Evolutionary conservation across 495 filamentous ascomycete genomes (phyloP), one percentile per base, ranked within the genome.

Genomic region (Cladorrhinum samala): DNA sequence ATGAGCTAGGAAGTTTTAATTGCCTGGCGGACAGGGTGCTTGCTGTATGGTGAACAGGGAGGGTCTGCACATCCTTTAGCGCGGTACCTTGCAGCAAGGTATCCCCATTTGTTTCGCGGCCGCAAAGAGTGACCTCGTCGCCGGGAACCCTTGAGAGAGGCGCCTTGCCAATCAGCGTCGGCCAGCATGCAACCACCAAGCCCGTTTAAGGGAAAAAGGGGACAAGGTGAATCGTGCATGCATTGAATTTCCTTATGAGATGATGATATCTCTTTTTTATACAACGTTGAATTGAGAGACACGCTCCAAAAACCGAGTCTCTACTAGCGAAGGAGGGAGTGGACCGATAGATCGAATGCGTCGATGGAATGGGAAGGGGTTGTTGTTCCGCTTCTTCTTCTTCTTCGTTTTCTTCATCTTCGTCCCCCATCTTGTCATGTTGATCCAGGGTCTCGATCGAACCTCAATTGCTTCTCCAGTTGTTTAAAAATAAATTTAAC

Each of bases 1-100:
- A 53, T 49, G 55, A 60, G 60, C 60, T 63, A 62, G 57, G 44
- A 50, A 49, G 49, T 37, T 67, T 62, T 64, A 62, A 67, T 67
- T 67, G 58, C 61, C 55, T 33, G 21, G 45, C 45, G 39, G 27
- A 33, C 27, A 33, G 27, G 52, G 16, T 45, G 36, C n/a, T n/a
- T n/a, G n/a, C n/a, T n/a, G n/a, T n/a, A n/a, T n/a, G n/a, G n/a
- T n/a, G n/a, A 25, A 16, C 55, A 58, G 46, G 50, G 50, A 40
- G 36, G 27, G 20, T 25, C 21, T 30, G 50, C 46, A 14, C 6
- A 18, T 19, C 33, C 2, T 51, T 25, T 45, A 7, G 50, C 46
- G 50, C 45, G 45, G 46, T 50, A 50, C 55, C 43, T 51, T 19
- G 19, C 30, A 2, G 39, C 17, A 8, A 51, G 33, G 55, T 57